A percentile compares a stretch with the other conserved stretches of the same genome.
These are phyloP conservation scores for Nevesoporus exiguus DNA, from an alignment of 768 basidiomycete species.

Conservation along the genomic window DNA sequence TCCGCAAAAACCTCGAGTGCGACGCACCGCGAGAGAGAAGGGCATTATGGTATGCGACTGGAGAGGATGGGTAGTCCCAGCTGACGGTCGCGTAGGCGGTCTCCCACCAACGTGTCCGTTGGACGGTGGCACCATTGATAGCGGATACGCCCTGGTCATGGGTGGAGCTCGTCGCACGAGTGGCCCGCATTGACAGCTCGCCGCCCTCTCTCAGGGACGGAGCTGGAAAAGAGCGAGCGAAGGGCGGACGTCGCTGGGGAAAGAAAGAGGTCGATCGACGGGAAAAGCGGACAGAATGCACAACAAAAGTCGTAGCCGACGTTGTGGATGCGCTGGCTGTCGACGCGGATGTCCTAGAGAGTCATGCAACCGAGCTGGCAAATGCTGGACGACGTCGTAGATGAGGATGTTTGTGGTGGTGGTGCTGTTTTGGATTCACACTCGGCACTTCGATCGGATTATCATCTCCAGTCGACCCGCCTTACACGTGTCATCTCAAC, in stretches of 20 bases:
- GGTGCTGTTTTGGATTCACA: not conserved
- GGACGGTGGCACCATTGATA: not conserved
- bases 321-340: too few species aligned
- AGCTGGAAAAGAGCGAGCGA: not conserved
- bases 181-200: constrained; percentile 11
- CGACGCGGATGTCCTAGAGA: not conserved
- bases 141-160: not conserved
- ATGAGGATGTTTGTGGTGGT: not conserved
- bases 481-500: not conserved
- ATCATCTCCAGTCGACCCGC: not conserved
- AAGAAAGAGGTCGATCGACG: not conserved
- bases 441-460: constrained; percentile 3
- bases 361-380: not conserved
- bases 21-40: constrained; percentile 26
- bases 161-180: constrained; percentile 10
- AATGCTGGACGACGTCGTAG: not conserved
- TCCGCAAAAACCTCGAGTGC: constrained; percentile 26
- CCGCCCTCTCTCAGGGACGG: constrained; percentile 7
- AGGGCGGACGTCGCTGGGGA: constrained; percentile 1
- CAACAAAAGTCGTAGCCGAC: not conserved
- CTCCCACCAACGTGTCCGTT: constrained; percentile 9
- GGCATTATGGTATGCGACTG: constrained; percentile 13
- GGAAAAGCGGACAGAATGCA: not conserved
- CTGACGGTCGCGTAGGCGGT: constrained; percentile 10
- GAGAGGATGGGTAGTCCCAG: constrained; percentile 25